Percentiles rank a stretch among this genome's conserved stretches.
phyloP scores from a whole-genome alignment of 1,139 yeast genomes.

The Zygosaccharomyces pseudobailii region DNA sequence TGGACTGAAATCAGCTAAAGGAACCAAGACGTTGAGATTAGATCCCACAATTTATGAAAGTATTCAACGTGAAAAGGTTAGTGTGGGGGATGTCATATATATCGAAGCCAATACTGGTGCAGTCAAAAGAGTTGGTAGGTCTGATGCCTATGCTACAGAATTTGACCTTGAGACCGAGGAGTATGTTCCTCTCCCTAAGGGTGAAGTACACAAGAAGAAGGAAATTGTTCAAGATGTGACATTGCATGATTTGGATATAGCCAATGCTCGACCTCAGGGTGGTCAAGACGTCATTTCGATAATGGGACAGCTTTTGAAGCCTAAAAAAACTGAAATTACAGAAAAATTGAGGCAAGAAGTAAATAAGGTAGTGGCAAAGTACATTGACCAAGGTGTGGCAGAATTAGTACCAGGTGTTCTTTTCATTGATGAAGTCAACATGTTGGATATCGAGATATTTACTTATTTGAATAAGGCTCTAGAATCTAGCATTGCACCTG shows the following conservation, averaged over 20 bases:
- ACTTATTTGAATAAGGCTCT: constrained; percentile 91
- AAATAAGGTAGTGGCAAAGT: constrained; percentile 91
- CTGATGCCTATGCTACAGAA: constrained; percentile 97
- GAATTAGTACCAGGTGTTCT: constrained; percentile 97
- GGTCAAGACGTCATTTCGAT: constrained; percentile 97
- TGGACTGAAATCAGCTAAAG: constrained; percentile 92
- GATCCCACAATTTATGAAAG: constrained; percentile 96
- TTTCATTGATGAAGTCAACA: constrained; percentile 95
- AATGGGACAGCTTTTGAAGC: constrained; percentile 98
- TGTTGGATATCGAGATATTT: constrained; percentile 94
- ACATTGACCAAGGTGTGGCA: constrained; percentile 97
- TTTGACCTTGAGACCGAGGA: constrained; percentile 98
- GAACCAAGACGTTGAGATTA: constrained; percentile 84
- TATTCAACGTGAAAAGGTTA: constrained; percentile 90
- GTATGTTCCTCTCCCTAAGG: constrained; percentile 96
- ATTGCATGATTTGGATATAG: constrained; percentile 90
- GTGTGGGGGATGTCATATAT: constrained; percentile 94
- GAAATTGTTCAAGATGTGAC: constrained; percentile 98
- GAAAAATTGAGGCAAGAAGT: constrained; percentile 92
- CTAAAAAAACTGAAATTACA: constrained; percentile 96
- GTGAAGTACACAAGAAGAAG: constrained; percentile 97
- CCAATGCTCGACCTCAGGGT: constrained; percentile 97
- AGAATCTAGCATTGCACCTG: constrained; percentile 88
- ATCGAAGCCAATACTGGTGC: constrained; percentile 98
- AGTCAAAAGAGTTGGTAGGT: constrained; percentile 94